Evolutionary conservation across 2,329 filamentous ascomycete species (phyloP).

Genomic region (Trichoderma cornu-damae): DNA sequence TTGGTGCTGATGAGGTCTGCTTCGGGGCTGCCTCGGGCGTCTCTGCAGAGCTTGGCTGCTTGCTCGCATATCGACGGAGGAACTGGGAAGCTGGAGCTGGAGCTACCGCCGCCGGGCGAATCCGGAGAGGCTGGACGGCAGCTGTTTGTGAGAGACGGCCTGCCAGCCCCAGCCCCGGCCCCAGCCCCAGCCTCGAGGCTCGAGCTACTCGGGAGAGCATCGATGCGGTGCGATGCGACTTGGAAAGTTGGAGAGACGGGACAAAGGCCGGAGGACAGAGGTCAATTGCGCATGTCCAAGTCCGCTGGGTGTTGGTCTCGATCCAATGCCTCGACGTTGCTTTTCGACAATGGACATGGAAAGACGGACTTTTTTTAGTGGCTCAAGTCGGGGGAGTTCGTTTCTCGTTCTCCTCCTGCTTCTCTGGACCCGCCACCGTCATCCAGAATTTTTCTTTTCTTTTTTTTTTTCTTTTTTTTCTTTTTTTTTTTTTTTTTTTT

Average conservation of each 20-base stretch:
- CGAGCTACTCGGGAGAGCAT: slow-evolving; percentile 39
- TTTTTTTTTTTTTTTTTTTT: no score
- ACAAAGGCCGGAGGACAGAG: neutral
- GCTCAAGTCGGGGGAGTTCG: neutral
- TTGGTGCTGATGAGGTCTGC: slow-evolving; percentile 9
- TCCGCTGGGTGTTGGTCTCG: neutral
- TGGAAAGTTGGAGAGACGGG: neutral
- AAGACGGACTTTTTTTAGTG: neutral
- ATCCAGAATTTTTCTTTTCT: slow-evolving; percentile 16
- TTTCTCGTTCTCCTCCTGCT: neutral
- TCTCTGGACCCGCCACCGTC: slow-evolving; percentile 12
- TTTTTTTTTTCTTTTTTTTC: no score
- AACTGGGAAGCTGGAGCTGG: slow-evolving; percentile 26
- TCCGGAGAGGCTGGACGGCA: slow-evolving; percentile 25
- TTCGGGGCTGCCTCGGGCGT: slow-evolving; percentile 1
- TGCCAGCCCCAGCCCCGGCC: slow-evolving; percentile 33
- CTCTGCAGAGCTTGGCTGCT: slow-evolving; percentile 23
- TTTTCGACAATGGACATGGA: neutral
- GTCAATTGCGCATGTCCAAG: slow-evolving; percentile 16
- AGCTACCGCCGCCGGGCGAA: slow-evolving; percentile 23
- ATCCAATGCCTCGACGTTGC: neutral
- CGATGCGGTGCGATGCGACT: slow-evolving; percentile 10
- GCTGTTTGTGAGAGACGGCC: slow-evolving; percentile 28
- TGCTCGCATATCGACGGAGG: slow-evolving; percentile 30
- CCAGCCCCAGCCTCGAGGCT: slow-evolving; percentile 32